phyloP scores from a whole-genome alignment of 176 grass and related monocot genomes.

The Microstegium vimineum region DNA sequence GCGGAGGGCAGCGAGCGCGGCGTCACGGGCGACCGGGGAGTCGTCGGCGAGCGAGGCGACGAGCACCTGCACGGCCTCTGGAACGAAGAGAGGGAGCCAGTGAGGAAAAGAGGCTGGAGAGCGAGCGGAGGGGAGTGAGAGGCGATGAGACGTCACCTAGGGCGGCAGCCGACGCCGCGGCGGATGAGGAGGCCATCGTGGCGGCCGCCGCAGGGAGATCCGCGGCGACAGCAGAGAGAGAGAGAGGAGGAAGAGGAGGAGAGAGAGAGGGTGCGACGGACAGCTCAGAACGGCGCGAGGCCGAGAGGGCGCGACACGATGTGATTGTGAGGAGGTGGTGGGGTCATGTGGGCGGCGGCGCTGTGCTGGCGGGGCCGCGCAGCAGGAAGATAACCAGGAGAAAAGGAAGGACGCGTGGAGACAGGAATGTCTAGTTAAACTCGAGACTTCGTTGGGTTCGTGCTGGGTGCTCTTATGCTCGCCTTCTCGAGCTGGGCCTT shows the following conservation, averaged over 20 bases:
- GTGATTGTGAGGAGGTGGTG: neutral
- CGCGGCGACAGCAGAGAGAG: neutral
- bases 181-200: slow-evolving; percentile 76
- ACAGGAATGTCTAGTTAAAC: neutral
- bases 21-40: slow-evolving; percentile 56
- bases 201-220: slow-evolving; percentile 15
- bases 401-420: neutral
- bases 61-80: slow-evolving; percentile 96
- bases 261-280: neutral
- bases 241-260: neutral
- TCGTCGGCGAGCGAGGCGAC: slow-evolving; percentile 87
- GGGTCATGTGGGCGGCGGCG: slow-evolving; percentile 9
- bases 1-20: slow-evolving; percentile 69
- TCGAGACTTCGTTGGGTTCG: neutral
- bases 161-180: slow-evolving; percentile 63
- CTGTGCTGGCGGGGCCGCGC: neutral
- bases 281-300: slow-evolving; percentile 29
- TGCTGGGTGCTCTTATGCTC: no score
- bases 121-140: neutral
- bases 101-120: neutral
- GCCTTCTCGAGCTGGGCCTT: no score
- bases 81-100: neutral
- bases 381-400: slow-evolving; percentile 19
- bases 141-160: slow-evolving; percentile 14
- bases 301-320: slow-evolving; percentile 23